Evolutionary conservation across 169 alveolate species (phyloP), one percentile per base, ranked within the genome.

Genomic region (Cryptosporidium meleagridis): DNA sequence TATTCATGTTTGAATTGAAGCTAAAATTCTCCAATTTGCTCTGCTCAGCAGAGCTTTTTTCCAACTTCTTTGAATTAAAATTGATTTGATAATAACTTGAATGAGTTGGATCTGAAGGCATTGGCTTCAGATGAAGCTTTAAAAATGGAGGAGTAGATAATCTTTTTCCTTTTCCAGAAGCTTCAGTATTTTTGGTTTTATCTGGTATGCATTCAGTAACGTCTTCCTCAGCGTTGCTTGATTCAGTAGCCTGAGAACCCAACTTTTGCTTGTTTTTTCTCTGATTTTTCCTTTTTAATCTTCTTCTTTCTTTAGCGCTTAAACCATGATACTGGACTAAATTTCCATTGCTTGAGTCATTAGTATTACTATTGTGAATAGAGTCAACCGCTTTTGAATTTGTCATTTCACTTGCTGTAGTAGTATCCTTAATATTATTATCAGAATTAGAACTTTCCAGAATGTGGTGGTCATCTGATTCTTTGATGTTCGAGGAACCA

Each of bases 281-380:
- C 55, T 41, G 92, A 72, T 35, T 91, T 91, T 85, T 85, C 84
- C 85, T 92, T 75, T 35, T 70, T 52, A 48, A 35, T 85, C 45
- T 85, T 71, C 73, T 65, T 45, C 85, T 75, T 55, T 55, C 93
- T 84, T 73, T 92, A 33, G 89, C 75, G 44, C 62, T 80, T 37
- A 80, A 44, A 21, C 86, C 72, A 8, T 53, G 70, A 73, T 91
- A 59, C 45, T 67, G 35, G 69, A 86, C 29, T 26, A 14, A 23
- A 26, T 51, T 10, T 26, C 29, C 85, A 26, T 10, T 16, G 9
- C 29, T 41, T 3, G 85, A 70, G 6, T 45, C 41, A 21, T 51
- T 10, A 3, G 16, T 16, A 69, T 39, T 41, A 23, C 10, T 8
- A 67, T 23, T 39, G 9, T 41, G 16, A 33, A 67, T 23, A 14